phyloP scores from a whole-genome alignment of 257 asterid species.

The Dorcoceras hygrometricum region DNA sequence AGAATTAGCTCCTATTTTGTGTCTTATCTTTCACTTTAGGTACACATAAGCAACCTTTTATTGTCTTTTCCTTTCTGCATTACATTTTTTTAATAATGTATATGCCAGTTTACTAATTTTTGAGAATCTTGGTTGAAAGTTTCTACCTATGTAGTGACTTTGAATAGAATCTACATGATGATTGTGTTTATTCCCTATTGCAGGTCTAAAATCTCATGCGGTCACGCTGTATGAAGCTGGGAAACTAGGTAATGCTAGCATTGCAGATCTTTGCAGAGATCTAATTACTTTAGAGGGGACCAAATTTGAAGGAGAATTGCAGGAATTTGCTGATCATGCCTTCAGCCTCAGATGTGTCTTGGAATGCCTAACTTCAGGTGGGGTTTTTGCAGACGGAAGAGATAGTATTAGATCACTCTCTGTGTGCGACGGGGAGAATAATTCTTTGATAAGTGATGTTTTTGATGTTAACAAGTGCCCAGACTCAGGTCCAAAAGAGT shows the following conservation, averaged over 20 bases:
- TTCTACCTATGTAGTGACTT: conserved; percentile 13
- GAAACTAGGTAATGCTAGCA: conserved; percentile 85
- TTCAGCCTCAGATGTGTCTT: conserved; percentile 91
- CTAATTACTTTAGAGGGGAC: conserved; percentile 85
- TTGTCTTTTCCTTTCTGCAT: conserved; percentile 15
- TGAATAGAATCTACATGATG: conserved; percentile 2
- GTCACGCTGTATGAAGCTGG: conserved; percentile 99
- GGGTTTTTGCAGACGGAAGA: conserved; percentile 49
- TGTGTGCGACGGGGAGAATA: conserved; percentile 39
- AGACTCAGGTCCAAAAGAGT: conserved; percentile 29
- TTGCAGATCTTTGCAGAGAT: conserved; percentile 91
- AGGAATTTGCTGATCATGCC: conserved; percentile 98
- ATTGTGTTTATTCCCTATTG: conserved; percentile 22
- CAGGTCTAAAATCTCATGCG: conserved; percentile 98
- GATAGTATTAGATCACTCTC: conserved; percentile 37
- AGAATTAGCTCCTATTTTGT: too few species aligned
- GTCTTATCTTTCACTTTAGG: conserved; percentile 4
- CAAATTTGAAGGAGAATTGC: conserved; percentile 97
- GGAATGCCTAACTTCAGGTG: conserved; percentile 95
- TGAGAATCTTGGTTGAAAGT: conserved; percentile 13
- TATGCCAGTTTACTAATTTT: conserved; percentile 9
- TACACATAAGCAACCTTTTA: conserved; percentile 12
- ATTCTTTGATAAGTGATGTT: conserved; percentile 36
- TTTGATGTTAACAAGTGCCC: conserved; percentile 31
- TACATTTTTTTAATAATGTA: conserved; percentile 8